A percentile compares a stretch with the other conserved stretches of the same genome.
Conservation (phyloP, 495 filamentous ascomycete species). For the Penicillium diatomitis region DNA sequence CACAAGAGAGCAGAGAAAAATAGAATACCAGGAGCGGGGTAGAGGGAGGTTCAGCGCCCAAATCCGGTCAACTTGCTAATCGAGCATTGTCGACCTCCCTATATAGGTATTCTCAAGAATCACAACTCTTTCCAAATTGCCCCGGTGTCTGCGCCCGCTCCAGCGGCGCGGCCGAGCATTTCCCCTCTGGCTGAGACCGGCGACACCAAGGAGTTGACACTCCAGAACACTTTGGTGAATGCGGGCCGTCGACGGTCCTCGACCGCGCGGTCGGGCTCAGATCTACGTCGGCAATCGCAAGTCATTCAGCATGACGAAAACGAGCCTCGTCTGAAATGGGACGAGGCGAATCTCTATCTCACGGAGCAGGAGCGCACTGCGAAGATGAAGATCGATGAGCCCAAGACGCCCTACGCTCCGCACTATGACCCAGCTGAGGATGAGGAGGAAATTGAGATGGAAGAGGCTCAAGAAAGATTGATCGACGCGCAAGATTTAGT, state of each 20-base stretch:
- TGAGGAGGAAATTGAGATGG: slow-evolving; percentile 54
- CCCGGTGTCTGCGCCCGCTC: slow-evolving; percentile 3
- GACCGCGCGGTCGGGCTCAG: slow-evolving; percentile 48
- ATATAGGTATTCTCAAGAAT: slow-evolving; percentile 89
- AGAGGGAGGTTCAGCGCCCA: background rate
- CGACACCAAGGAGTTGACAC: slow-evolving; percentile 71
- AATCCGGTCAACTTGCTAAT: background rate
- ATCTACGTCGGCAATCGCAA: slow-evolving; percentile 62
- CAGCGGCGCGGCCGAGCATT: slow-evolving; percentile 17
- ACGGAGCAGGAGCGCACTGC: slow-evolving; percentile 89
- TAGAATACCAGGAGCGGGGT: background rate
- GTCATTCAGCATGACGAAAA: slow-evolving; percentile 41
- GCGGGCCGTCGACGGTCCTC: slow-evolving; percentile 84
- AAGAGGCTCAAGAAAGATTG: slow-evolving; percentile 29
- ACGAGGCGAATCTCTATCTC: slow-evolving; percentile 93
- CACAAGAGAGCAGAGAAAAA: too few relatives aligned
- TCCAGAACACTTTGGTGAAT: slow-evolving; percentile 90
- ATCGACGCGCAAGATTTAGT: slow-evolving; percentile 49
- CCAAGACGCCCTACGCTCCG: slow-evolving; percentile 90
- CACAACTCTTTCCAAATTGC: slow-evolving; percentile 35
- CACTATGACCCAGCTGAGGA: slow-evolving; percentile 87
- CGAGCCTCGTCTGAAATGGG: slow-evolving; percentile 82
- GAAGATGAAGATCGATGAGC: slow-evolving; percentile 98
- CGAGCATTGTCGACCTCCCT: background rate
- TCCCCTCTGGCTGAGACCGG: slow-evolving; percentile 19